Conservation (phyloP, 2,329 filamentous ascomycete genomes). For the Alternaria consortialis region DNA sequence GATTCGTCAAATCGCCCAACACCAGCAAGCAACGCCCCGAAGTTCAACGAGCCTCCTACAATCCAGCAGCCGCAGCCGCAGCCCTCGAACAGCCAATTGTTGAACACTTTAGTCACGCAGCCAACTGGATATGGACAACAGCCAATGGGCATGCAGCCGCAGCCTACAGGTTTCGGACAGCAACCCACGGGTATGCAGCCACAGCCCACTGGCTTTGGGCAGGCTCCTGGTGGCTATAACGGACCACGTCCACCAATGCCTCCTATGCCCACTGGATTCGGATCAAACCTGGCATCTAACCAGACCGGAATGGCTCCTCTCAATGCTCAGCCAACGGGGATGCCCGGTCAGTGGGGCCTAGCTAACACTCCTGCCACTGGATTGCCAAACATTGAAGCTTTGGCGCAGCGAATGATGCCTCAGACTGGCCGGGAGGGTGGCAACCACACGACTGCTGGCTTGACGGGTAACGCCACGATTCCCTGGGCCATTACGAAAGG, state of each 20-base stretch:
- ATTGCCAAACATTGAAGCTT: slow-evolving; percentile 89
- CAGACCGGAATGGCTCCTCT: slow-evolving; percentile 72
- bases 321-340: slow-evolving; percentile 92
- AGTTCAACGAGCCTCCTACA: slow-evolving; percentile 68
- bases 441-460: slow-evolving; percentile 84
- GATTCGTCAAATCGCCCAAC: slow-evolving; percentile 64
- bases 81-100: slow-evolving; percentile 71
- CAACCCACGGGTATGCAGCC: slow-evolving; percentile 28
- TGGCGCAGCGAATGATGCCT: slow-evolving; percentile 97
- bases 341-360: slow-evolving; percentile 96
- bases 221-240: slow-evolving; percentile 79
- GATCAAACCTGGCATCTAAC: slow-evolving; percentile 63
- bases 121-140: slow-evolving; percentile 67
- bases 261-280: slow-evolving; percentile 72
- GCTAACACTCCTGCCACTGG: slow-evolving; percentile 92
- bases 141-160: slow-evolving; percentile 65
- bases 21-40: slow-evolving; percentile 72
- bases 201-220: slow-evolving; percentile 64
- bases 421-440: slow-evolving; percentile 84
- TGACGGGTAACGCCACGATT: slow-evolving; percentile 93
- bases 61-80: slow-evolving; percentile 67
- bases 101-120: slow-evolving; percentile 65
- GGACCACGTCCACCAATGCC: slow-evolving; percentile 83
- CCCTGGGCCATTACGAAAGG: slow-evolving; percentile 99
- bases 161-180: slow-evolving; percentile 55